Evolutionary conservation across 2,329 filamentous ascomycete genomes (phyloP), one percentile per base, ranked within the genome.

Genomic region (Aspergillus brasiliensis): DNA sequence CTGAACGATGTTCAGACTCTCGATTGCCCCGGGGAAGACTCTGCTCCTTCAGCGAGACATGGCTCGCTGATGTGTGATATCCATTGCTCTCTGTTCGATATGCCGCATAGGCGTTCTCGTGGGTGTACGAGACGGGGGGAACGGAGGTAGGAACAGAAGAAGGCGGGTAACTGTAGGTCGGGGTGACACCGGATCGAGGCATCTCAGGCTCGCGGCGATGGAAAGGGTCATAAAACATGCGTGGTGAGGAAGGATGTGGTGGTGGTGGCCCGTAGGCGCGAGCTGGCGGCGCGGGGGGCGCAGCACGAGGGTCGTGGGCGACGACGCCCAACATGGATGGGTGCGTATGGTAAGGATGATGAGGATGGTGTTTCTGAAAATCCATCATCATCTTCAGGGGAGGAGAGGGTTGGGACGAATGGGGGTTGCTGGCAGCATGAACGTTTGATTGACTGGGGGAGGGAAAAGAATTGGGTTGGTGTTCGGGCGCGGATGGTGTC

Each of bases 291-390:
- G 63, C 57, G 44, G 55, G 62, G 15, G 68, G 69, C 57, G 73
- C 65, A 21, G 65, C 62, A 55, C 68, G 70, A 62, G 71, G 61
- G 56, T 73, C 71, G 57, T 69, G 71, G n/a, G 72, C 64, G 42
- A 61, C 61, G 40, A 62, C 60, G 40, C 70, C 68, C 47, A 75
- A 67, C 34, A 71, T 67, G 17, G 71, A 72, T 13, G 72, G 70
- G 52, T 73, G 73, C 15, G 71, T 66, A 53, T 73, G 73, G 62
- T 72, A 72, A 38, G 61, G 56, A 8, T 60, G 62, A 28, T 62
- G 61, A 25, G 57, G 48, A 38, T 58, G 63, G 28, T 65, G 62
- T 56, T 68, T 68, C 34, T 69, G 65, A 38, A 65, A 69, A 65
- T 69, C 64, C 67, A 69, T 69, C 67, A 69, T 69, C 49, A 48